phyloP scores from a whole-genome alignment of 2,329 filamentous ascomycete genomes.

The Colletotrichum kahawae region DNA sequence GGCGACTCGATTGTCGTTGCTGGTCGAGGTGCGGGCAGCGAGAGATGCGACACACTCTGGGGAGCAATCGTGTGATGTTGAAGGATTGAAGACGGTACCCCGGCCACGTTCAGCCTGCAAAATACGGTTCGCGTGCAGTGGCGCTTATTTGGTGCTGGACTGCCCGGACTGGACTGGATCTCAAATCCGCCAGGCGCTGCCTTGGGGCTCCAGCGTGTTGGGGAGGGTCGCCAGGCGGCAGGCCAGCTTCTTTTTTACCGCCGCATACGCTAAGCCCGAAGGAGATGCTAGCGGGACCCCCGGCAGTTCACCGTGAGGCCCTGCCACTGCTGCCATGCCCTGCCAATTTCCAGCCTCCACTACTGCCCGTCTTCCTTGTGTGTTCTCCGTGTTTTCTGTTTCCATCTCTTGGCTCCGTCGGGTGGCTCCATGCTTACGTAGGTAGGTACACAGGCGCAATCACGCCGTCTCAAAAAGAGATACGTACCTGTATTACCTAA shows the following conservation, averaged over 20 bases:
- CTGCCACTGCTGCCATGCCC: not conserved
- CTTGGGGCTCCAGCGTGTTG: not conserved
- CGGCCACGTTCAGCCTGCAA: conserved; percentile 19
- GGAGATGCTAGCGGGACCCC: conserved; percentile 1
- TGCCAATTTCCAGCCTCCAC: not conserved
- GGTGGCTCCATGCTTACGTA: not conserved
- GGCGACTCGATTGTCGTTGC: not conserved
- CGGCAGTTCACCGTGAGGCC: conserved; percentile 9
- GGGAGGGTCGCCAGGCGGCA: conserved; percentile 4
- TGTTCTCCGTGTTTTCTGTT: not conserved
- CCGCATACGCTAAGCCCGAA: conserved; percentile 8
- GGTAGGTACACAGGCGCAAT: not conserved
- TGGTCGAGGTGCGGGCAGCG: not conserved
- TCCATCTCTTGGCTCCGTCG: not conserved
- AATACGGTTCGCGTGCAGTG: conserved; percentile 23
- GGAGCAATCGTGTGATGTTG: conserved; percentile 22
- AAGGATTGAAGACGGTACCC: conserved; percentile 24
- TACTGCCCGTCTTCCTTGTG: not conserved
- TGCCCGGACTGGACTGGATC: conserved; percentile 6
- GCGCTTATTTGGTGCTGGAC: conserved; percentile 16
- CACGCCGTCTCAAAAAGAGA: not conserved
- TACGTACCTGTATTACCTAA: not conserved
- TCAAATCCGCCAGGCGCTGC: not conserved
- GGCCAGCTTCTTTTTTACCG: not conserved
- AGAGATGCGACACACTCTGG: conserved; percentile 15